Base-by-base conservation (phyloP, 2,329 filamentous ascomycete genomes). In the Ophiostoma pallidulum region DNA sequence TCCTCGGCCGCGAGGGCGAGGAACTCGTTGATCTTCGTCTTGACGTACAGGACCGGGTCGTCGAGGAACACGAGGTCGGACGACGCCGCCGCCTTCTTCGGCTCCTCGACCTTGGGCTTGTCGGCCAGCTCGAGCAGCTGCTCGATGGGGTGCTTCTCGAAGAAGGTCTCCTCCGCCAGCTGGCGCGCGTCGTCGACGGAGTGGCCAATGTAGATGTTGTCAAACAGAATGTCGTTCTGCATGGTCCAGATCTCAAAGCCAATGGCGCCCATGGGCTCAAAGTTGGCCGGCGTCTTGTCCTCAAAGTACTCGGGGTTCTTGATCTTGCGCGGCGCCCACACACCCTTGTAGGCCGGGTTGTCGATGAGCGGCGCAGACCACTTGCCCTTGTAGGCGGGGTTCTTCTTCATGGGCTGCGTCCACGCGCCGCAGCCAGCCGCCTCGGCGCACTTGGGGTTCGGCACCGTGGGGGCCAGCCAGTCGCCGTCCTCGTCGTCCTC, bases 211-310 rank as follows among this genome's bases (percentile, higher is more conserved):
- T 97, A 98, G 76, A 98, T 94, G 82, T 98, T 98, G 80, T 97
- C 88, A 62, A 98, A 97, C 61, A 96, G 84, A 60, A 98, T 97
- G 64, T 96, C 86, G 67, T 82, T 94, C 73, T 96, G 91, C 92
- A 98, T 98, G 61, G 92, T 97, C 92, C 92, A 98, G 72, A 98
- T 91, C 71, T 98, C 92, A 63, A 97, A 97, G 60, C 92, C 92
- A 71, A 97, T 90, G 73, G 88, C 91, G 63, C 92, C 92, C 68
- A 98, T 97, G 58, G 92, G 90, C 77, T 98, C 92, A 63, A 98
- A 86, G 80, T 95, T 92, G 66, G 92, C 74, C 45, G 92, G 92
- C 53, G 78, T 86, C 83, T 95, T 95, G 78, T 97, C 92, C 78
- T 98, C 90, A 59, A 82, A 98, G 78, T 83, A 97, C 68, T 83